phyloP scores from a whole-genome alignment of 371 early-diverging fungal species.

The Mortierella sp. region DNA sequence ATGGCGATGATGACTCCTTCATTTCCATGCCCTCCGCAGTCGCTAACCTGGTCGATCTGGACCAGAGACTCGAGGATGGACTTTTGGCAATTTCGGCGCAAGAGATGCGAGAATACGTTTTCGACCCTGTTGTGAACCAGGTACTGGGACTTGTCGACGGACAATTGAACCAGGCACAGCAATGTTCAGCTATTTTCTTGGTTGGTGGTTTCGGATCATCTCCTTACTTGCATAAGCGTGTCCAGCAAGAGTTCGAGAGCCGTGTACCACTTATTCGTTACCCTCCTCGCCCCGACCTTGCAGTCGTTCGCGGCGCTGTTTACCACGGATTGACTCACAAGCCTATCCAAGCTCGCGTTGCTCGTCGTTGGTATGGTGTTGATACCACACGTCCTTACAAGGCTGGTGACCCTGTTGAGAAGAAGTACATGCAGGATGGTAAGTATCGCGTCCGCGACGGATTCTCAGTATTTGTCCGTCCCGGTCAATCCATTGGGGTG shows the following conservation, averaged over 20 bases:
- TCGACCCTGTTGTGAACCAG: constrained; percentile 73
- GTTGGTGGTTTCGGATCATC: constrained; percentile 70
- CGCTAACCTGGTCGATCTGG: constrained; percentile 64
- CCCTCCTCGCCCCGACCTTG: constrained; percentile 56
- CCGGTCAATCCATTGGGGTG: constrained; percentile 68
- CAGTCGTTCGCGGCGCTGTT: constrained; percentile 59
- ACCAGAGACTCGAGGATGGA: constrained; percentile 69
- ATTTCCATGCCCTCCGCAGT: constrained; percentile 68
- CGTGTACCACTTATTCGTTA: constrained; percentile 44
- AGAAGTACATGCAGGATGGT: constrained; percentile 55
- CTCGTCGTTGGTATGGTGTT: constrained; percentile 71
- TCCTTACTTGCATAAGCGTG: constrained; percentile 58
- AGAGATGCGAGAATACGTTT: constrained; percentile 66
- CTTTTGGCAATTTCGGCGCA: constrained; percentile 65
- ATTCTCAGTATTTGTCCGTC: constrained; percentile 70
- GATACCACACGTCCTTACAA: constrained; percentile 73
- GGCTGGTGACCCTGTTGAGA: constrained; percentile 66
- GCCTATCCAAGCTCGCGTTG: constrained; percentile 71
- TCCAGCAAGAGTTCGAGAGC: constrained; percentile 56
- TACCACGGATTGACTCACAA: constrained; percentile 70
- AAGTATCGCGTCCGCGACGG: constrained; percentile 68
- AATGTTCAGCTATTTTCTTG: constrained; percentile 62
- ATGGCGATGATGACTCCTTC: constrained; percentile 71
- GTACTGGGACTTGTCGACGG: constrained; percentile 69
- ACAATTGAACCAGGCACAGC: constrained; percentile 64